These are phyloP conservation scores for Cardiospermum halicacabum DNA, from an alignment of 345 rosid genomes.

Conservation along the genomic window DNA sequence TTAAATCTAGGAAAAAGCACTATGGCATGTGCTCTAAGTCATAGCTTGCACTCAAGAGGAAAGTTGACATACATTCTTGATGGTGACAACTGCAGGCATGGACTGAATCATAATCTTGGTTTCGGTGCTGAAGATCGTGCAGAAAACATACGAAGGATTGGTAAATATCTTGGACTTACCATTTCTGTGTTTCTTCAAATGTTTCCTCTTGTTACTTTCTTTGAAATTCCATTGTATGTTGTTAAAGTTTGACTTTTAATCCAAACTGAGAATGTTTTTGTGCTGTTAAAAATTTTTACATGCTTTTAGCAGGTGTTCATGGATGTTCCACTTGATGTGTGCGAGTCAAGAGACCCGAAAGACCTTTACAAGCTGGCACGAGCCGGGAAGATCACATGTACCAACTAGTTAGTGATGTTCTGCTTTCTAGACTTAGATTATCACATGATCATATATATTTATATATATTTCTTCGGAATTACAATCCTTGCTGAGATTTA, in stretches of 20 bases:
- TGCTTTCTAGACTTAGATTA: not conserved
- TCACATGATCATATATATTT: not conserved
- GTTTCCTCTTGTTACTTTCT: conserved; percentile 7
- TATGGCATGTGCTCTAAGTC: conserved; percentile 67
- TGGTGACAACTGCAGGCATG: conserved; percentile 81
- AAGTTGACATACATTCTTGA: conserved; percentile 72
- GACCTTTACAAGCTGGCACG: conserved; percentile 89
- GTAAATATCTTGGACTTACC: conserved; percentile 26
- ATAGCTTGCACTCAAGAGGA: conserved; percentile 51
- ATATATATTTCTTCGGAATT: conserved; percentile 3
- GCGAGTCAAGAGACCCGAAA: conserved; percentile 84
- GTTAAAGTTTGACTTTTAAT: not conserved
- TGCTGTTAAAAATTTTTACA: conserved; percentile 12
- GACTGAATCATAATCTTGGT: conserved; percentile 64
- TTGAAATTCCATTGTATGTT: conserved; percentile 1
- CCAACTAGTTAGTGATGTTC: conserved; percentile 5
- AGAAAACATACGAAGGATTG: conserved; percentile 73
- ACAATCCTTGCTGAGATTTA: not conserved
- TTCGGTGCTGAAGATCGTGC: conserved; percentile 66
- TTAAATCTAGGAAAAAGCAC: conserved; percentile 65
- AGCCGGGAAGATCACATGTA: conserved; percentile 83
- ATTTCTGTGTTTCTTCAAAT: not conserved
- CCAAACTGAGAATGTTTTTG: conserved; percentile 2
- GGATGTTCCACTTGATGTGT: conserved; percentile 67
- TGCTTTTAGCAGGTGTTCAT: conserved; percentile 49